Percentiles rank a stretch among this genome's conserved stretches.
Evolutionary conservation across 306 rosid species (phyloP).

Genomic region (Quercus aquifolioides): DNA sequence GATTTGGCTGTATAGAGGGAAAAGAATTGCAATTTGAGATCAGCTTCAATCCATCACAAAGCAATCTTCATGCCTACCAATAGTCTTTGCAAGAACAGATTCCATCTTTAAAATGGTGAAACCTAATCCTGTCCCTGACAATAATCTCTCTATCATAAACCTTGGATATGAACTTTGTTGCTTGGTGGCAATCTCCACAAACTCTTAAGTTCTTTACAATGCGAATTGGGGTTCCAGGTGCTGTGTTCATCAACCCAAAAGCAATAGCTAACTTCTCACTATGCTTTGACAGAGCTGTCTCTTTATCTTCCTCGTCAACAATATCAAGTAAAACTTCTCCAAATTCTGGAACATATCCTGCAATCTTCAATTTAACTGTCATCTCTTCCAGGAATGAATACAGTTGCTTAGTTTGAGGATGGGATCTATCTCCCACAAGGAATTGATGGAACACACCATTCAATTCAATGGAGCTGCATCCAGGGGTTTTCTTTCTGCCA

Average conservation of each 20-base stretch:
- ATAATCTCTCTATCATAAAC: constrained; percentile 40
- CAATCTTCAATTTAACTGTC: constrained; percentile 38
- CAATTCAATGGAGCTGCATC: constrained; percentile 55
- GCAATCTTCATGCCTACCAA: constrained; percentile 32
- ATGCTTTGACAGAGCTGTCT: constrained; percentile 43
- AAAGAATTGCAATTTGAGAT: background rate
- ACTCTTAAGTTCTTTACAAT: constrained; percentile 57
- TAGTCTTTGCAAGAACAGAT: constrained; percentile 53
- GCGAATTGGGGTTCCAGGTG: constrained; percentile 47
- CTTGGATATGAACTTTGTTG: constrained; percentile 49
- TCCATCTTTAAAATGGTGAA: constrained; percentile 50
- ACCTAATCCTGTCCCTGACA: constrained; percentile 49
- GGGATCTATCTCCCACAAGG: constrained; percentile 49
- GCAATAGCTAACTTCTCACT: constrained; percentile 64
- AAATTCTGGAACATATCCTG: constrained; percentile 45
- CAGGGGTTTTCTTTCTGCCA: constrained; percentile 37
- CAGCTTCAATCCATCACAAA: background rate
- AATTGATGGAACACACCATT: constrained; percentile 42
- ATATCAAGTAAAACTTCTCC: constrained; percentile 45
- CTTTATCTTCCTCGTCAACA: constrained; percentile 58
- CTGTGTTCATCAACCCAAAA: constrained; percentile 50
- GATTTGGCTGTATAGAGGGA: background rate
- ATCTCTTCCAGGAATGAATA: constrained; percentile 47
- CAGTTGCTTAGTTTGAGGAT: constrained; percentile 38
- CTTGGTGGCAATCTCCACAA: constrained; percentile 52